Evolutionary conservation across 2,329 filamentous ascomycete genomes (phyloP).

Genomic region (Neopestalotiopsis rosae): DNA sequence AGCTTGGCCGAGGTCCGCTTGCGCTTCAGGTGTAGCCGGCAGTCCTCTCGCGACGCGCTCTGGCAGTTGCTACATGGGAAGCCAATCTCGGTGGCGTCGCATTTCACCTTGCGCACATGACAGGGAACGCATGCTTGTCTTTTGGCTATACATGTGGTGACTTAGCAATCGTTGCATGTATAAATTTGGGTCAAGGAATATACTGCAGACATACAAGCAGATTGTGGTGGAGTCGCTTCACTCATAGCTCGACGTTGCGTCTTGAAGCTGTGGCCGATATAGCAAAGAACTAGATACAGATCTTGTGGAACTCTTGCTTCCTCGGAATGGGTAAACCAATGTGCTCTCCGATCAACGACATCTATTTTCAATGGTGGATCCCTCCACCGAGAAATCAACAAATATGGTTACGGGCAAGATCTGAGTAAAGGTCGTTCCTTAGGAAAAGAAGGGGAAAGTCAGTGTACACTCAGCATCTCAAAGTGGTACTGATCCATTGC

Average conservation of each 20-base stretch:
- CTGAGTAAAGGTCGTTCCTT: too few relatives aligned
- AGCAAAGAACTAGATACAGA: neutral
- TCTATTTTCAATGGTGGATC: too few relatives aligned
- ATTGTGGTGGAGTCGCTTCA: neutral
- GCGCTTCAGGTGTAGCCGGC: conserved; percentile 18
- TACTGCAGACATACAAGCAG: neutral
- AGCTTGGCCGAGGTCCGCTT: conserved; percentile 11
- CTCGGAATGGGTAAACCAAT: too few relatives aligned
- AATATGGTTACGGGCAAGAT: too few relatives aligned
- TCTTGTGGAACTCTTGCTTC: neutral
- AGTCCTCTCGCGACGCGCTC: conserved; percentile 13
- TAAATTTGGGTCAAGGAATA: neutral
- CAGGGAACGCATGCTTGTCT: conserved; percentile 9
- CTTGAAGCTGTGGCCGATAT: neutral
- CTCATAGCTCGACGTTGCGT: neutral
- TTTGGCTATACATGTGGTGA: neutral
- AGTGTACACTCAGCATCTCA: too few relatives aligned
- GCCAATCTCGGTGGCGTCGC: conserved; percentile 18
- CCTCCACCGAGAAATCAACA: too few relatives aligned
- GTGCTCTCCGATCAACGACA: too few relatives aligned
- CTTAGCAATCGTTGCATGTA: neutral
- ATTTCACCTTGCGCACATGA: conserved; percentile 17
- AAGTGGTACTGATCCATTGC: too few relatives aligned
- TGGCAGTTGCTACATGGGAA: conserved; percentile 18
- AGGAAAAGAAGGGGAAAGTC: too few relatives aligned